Evolutionary conservation across 1,284 basidiomycete genomes (phyloP), one percentile per base, ranked within the genome.

Genomic region (Agroathelia rolfsii): DNA sequence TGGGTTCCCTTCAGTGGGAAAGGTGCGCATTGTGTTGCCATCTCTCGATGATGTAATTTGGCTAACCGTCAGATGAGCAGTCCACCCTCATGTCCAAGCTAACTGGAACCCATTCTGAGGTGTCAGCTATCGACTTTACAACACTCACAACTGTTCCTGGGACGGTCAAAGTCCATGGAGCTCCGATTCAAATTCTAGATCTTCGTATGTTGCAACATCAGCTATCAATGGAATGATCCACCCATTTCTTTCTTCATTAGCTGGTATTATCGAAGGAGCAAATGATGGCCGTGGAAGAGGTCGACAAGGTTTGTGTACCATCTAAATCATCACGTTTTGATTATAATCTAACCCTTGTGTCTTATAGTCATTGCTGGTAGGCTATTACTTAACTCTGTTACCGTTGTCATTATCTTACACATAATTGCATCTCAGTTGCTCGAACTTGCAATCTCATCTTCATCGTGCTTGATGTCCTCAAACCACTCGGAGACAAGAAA

Each of bases 41-140:
- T 28, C 26, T 23, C 45, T 44, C 28, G 42, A 40, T 24, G 18
- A 40, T 48, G 8, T 14, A 18, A 20, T 34, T 15, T 23, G 20
- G 28, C 28, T 49, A 18, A 45, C 19, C 14, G n/a, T 24, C 16
- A 9, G 30, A 12, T 16, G 6, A 32, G 23, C 66, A 98, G 79
- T 96, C 90, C 15, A 95, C 90, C 2, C 66, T 95, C 32, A 98
- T 98, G 94, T 93, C 92, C 27, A 96, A 94, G 53, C 68, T 99
- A 39, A 98, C 94, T 29, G 95, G 95, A 35, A 98, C 94, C 14
- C 86, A 93, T 48, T 97, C 93, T 24, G 92, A 96, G 59, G 82
- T 83, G n/a, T 96, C 95, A 5, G 93, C 86, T 42, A 98, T 98
- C 52, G 94, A 98, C 56, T 99, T 99, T 64, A 99, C 95, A 2